Conservation (phyloP, 495 filamentous ascomycete genomes). For the Lindgomyces ingoldianus region DNA sequence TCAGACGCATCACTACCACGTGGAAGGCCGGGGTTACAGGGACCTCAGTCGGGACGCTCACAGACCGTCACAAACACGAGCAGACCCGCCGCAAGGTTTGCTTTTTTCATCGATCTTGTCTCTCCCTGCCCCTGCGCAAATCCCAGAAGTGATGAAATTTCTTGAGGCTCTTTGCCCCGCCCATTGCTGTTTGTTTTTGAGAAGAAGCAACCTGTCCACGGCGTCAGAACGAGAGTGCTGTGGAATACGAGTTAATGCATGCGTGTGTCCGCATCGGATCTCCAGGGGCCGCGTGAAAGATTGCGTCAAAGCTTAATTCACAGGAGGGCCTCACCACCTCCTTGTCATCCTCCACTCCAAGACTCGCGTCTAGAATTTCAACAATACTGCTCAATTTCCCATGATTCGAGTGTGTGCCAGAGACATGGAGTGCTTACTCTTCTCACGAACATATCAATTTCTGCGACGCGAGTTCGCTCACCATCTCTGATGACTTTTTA, state of each 20-base stretch:
- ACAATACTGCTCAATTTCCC: background rate
- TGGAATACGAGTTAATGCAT: background rate
- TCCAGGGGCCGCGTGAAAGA: background rate
- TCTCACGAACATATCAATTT: background rate
- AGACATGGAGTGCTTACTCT: background rate
- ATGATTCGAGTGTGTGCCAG: background rate
- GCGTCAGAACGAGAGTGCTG: background rate
- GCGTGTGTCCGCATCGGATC: background rate
- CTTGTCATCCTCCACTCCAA: too few relatives aligned
- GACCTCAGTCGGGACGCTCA: background rate
- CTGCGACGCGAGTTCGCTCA: background rate
- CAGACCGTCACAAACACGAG: constrained; percentile 22
- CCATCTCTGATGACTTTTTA: constrained; percentile 3
- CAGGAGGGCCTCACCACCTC: background rate
- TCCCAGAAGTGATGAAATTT: too few relatives aligned
- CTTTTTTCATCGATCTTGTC: background rate
- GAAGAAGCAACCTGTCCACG: too few relatives aligned
- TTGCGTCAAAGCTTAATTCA: background rate
- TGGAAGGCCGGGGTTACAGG: constrained; percentile 25
- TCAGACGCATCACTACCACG: constrained; percentile 17
- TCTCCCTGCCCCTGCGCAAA: background rate
- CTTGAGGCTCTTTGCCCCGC: too few relatives aligned
- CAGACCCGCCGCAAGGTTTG: constrained; percentile 1
- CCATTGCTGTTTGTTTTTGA: background rate
- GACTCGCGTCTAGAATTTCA: too few relatives aligned